A percentile compares a stretch with the other conserved stretches of the same genome.
Conservation (phyloP, 352 stramenopile species). For the Globisporangium solare region DNA sequence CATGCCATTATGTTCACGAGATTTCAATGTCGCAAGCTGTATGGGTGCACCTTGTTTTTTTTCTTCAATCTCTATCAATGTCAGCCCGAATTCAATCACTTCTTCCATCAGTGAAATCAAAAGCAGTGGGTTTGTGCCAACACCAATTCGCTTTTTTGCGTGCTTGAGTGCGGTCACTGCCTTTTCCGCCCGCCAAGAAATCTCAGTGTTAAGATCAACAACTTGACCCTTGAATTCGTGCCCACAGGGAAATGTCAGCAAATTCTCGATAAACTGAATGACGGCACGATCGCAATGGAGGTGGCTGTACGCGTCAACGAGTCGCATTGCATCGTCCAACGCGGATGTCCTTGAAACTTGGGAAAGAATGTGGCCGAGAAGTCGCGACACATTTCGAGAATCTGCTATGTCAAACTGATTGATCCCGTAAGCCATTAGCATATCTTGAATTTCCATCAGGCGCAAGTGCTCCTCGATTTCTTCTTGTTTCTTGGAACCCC, state of each 20-base stretch:
- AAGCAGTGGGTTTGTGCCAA: constrained; percentile 18
- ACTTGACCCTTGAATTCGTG: not conserved
- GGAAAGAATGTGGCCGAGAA: constrained; percentile 54
- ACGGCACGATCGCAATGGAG: constrained; percentile 42
- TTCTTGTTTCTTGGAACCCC: constrained; percentile 40
- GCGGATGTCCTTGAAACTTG: constrained; percentile 42
- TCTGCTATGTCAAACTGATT: constrained; percentile 53
- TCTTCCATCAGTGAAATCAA: constrained; percentile 49
- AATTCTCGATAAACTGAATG: constrained; percentile 62
- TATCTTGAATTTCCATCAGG: constrained; percentile 76
- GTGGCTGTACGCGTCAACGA: constrained; percentile 59
- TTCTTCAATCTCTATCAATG: constrained; percentile 40
- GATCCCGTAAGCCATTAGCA: constrained; percentile 57
- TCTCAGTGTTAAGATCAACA: constrained; percentile 7
- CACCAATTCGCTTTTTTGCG: constrained; percentile 33
- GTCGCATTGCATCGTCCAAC: constrained; percentile 49
- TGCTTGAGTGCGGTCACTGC: constrained; percentile 30
- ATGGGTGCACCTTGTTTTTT: not conserved
- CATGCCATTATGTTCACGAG: not conserved
- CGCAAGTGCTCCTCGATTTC: constrained; percentile 59
- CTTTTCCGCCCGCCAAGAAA: constrained; percentile 12
- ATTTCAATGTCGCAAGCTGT: not conserved
- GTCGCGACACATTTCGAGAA: constrained; percentile 33
- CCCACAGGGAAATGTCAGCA: constrained; percentile 27
- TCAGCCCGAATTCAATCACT: constrained; percentile 37